Conservation (phyloP, 345 rosid species). For the Ricinus communis region DNA sequence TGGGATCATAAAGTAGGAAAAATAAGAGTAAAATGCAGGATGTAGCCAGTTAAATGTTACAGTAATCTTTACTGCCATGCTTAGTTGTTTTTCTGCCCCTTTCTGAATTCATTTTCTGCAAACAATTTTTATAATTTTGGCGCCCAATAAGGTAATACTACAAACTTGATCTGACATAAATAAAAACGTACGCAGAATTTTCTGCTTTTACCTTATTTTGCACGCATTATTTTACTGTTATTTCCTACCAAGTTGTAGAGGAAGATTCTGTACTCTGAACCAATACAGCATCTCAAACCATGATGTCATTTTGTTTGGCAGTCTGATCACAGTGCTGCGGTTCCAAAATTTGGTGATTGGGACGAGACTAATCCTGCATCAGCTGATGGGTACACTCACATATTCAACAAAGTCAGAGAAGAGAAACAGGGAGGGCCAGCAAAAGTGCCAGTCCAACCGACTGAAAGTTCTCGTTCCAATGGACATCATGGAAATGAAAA, state of each 20-base stretch:
- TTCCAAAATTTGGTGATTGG: conserved; percentile 47
- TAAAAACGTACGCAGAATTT: no score
- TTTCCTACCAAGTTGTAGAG: not conserved
- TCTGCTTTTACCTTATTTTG: not conserved
- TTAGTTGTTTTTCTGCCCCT: no score
- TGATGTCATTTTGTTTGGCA: conserved; percentile 14
- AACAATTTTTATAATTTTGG: no score
- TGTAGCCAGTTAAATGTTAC: no score
- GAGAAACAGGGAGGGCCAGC: conserved; percentile 22
- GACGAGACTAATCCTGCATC: conserved; percentile 39
- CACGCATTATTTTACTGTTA: not conserved
- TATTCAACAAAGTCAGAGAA: conserved; percentile 34
- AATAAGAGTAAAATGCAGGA: no score
- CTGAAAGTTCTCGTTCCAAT: not conserved
- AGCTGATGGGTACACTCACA: conserved; percentile 33
- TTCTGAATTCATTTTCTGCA: no score
- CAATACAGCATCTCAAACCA: no score
- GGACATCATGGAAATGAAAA: not conserved
- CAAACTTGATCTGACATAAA: no score
- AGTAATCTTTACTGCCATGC: no score
- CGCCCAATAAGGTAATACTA: no score
- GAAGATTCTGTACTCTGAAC: not conserved
- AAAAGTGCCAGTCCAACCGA: not conserved
- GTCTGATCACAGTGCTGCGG: conserved; percentile 25
- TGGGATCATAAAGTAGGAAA: no score